Evolutionary conservation across 345 rosid genomes (phyloP).

Genomic region (Citrus unshiu): DNA sequence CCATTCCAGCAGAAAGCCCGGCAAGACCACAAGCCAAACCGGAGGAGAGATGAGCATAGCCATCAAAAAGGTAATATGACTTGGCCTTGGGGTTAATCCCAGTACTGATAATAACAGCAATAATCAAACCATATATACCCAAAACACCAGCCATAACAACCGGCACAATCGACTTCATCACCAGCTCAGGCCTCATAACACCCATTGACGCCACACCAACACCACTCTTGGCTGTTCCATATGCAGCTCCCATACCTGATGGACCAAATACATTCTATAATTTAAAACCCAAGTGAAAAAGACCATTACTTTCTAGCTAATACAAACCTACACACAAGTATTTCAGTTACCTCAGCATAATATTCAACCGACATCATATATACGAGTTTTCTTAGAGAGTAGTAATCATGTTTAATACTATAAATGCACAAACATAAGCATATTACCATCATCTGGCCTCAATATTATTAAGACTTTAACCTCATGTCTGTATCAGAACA

Average conservation of each 20-base stretch:
- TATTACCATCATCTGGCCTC: not conserved
- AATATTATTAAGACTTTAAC: not conserved
- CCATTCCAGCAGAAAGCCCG: conserved; percentile 97
- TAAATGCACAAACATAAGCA: not conserved
- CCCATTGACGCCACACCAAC: conserved; percentile 97
- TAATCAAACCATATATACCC: conserved; percentile 95
- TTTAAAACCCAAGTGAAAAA: not conserved
- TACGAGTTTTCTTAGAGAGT: not conserved
- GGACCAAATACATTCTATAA: not conserved
- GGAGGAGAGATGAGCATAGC: conserved; percentile 91
- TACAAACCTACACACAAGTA: not conserved
- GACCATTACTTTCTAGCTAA: not conserved
- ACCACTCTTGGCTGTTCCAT: conserved; percentile 95
- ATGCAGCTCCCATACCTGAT: conserved; percentile 96
- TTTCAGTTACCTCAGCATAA: not conserved
- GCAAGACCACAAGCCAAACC: conserved; percentile 98
- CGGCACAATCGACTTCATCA: conserved; percentile 93
- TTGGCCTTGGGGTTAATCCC: conserved; percentile 93
- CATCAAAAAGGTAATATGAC: conserved; percentile 87
- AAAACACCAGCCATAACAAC: conserved; percentile 99
- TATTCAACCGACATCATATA: not conserved
- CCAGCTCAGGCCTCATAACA: conserved; percentile 95
- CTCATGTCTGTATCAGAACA: not conserved
- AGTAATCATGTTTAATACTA: too few species aligned
- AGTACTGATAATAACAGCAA: conserved; percentile 89